Evolutionary conservation across 2,329 filamentous ascomycete genomes (phyloP).

Genomic region (Fusarium sp.): DNA sequence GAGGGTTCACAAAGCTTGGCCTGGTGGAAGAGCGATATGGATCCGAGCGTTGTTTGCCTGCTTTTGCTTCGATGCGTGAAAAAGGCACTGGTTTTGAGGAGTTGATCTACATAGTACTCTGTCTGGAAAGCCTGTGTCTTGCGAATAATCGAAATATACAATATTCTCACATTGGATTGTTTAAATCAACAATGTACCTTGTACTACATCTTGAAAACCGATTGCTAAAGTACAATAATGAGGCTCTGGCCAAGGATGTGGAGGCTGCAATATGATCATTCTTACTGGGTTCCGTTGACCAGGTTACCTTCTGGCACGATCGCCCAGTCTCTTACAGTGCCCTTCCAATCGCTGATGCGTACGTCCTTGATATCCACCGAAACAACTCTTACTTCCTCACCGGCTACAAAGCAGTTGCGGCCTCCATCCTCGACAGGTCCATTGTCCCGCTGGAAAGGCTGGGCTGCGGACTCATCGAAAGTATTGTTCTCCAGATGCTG

Average conservation of each 20-base stretch:
- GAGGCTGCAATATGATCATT: background rate
- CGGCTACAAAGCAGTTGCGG: constrained; percentile 76
- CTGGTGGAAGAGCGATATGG: background rate
- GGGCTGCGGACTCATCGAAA: constrained; percentile 67
- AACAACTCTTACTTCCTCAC: constrained; percentile 86
- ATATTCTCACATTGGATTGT: background rate
- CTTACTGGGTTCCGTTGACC: constrained; percentile 55
- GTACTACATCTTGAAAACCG: background rate
- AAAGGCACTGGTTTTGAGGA: constrained; percentile 3
- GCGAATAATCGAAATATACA: background rate
- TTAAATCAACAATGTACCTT: background rate
- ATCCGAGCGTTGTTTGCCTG: background rate
- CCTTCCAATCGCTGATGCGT: constrained; percentile 93
- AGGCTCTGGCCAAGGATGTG: background rate
- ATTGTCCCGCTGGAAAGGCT: constrained; percentile 45
- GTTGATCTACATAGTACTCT: background rate
- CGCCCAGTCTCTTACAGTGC: constrained; percentile 84
- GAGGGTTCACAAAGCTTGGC: background rate
- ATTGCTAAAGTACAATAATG: constrained; percentile 5
- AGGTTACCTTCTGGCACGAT: constrained; percentile 51
- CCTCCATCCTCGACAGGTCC: constrained; percentile 62
- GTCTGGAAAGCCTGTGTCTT: background rate
- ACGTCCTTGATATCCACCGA: constrained; percentile 86
- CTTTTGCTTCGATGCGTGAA: background rate
- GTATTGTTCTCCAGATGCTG: constrained; percentile 93